Evolutionary conservation across 495 filamentous ascomycete species (phyloP).

Genomic region (Aspergillus steynii): DNA sequence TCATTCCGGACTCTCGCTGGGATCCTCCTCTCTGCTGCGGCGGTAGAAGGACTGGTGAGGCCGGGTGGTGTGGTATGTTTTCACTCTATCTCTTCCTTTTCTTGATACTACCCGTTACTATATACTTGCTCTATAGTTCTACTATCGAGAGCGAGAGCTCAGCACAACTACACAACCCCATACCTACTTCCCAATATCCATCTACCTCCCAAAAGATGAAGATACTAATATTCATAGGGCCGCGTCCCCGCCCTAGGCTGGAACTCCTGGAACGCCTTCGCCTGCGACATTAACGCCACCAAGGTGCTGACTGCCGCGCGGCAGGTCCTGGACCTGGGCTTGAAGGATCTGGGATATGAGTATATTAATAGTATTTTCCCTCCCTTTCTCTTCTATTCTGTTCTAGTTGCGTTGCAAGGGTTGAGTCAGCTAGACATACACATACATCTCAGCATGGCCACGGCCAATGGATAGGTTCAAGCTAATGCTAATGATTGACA

Average conservation of each 20-base stretch:
- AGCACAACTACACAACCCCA: too few relatives aligned
- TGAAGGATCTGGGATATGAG: conserved; percentile 65
- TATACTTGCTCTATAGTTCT: too few relatives aligned
- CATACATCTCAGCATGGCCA: too few relatives aligned
- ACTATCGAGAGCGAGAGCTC: too few relatives aligned
- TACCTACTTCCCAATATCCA: too few relatives aligned
- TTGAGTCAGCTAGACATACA: too few relatives aligned
- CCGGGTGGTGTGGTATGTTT: conserved; percentile 30
- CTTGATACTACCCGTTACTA: too few relatives aligned
- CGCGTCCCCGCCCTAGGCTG: conserved; percentile 59
- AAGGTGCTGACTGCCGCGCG: conserved; percentile 54
- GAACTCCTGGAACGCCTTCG: conserved; percentile 63
- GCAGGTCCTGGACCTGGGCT: conserved; percentile 50
- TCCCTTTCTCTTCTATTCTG: conserved; percentile 14
- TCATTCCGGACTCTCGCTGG: background rate
- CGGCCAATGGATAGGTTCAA: too few relatives aligned
- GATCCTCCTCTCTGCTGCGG: background rate
- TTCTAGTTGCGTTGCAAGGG: background rate
- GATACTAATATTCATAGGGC: conserved; percentile 22
- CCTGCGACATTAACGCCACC: conserved; percentile 54
- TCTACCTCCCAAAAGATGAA: background rate
- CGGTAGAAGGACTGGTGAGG: conserved; percentile 24
- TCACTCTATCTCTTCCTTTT: background rate
- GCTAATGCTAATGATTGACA: conserved; percentile 11
- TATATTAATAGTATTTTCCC: conserved; percentile 58